Evolutionary conservation across 1,284 basidiomycete species (phyloP), one percentile per base, ranked within the genome.

Genomic region (Heterobasidion irregulare): DNA sequence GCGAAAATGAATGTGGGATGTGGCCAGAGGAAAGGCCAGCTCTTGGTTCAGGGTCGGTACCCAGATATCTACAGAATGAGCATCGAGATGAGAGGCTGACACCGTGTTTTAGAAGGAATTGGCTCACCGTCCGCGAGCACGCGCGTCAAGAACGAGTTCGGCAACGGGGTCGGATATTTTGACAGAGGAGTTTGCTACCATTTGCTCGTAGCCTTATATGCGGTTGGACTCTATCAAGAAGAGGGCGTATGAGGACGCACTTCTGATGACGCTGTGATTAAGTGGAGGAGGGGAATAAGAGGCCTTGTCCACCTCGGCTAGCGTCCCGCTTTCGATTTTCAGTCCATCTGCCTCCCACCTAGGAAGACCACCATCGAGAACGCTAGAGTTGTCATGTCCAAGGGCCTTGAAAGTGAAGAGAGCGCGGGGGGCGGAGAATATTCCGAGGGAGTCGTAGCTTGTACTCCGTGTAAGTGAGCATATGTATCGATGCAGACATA

Each of bases 331-430:
- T 56, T 87, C 87, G n/a, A 84, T 67, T 8, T 81, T 75, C 15
- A 80, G 72, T 5, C 86, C 86, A 65, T 92, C 86, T 35, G 77
- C 79, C 58, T 84, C 76, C 92, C 93, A 98, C 41, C 82, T 75
- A 16, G 92, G 92, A 10, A 98, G 77, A 32, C 94, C 94, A 16
- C 94, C 95, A 68, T 98, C 83, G 9, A 98, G 76, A 15, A 97
- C 80, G 58, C 89, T 92, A 5, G 93, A 91, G 49, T 84, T 86
- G 47, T 77, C 69, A 68, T 98, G 94, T 7, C 92, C 90, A 67
- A 95, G 93, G 19, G 88, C 79, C 67, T 89, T 83, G 78, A 97
- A 96, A 73, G 92, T 98, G 75, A 89, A 98, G 26, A 94, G 78
- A 2, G 91, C 92, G 57, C 95, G 82, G 51, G 95, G 94, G 26